Percentiles rank a stretch among this genome's conserved stretches.
Conservation (phyloP, 1,139 yeast species). For the Suhomyces taliae region DNA sequence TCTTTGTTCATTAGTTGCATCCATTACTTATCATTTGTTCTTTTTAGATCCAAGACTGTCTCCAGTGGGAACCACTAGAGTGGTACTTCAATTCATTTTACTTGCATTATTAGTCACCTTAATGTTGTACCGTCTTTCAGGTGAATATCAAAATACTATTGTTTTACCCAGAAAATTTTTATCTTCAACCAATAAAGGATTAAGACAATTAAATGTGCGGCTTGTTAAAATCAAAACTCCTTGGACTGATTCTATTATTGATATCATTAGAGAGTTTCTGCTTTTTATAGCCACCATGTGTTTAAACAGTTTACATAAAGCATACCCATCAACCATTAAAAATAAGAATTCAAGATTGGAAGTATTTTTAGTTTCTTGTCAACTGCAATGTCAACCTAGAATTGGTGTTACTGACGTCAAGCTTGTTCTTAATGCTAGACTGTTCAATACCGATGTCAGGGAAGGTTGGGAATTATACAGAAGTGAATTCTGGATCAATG, state of each 20-base stretch:
- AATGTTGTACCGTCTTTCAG: conserved; percentile 78
- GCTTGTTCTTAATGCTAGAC: conserved; percentile 75
- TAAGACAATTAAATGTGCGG: conserved; percentile 77
- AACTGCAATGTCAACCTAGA: conserved; percentile 49
- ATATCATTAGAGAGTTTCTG: conserved; percentile 40
- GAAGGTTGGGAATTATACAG: conserved; percentile 96
- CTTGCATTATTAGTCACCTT: conserved; percentile 71
- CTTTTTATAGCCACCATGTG: conserved; percentile 33
- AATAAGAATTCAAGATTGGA: conserved; percentile 40
- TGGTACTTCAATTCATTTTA: conserved; percentile 59
- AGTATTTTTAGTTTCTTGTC: conserved; percentile 42
- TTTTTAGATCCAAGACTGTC: conserved; percentile 23
- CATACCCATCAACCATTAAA: conserved; percentile 35
- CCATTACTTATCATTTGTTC: conserved; percentile 43
- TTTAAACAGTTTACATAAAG: conserved; percentile 30
- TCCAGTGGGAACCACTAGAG: conserved; percentile 36
- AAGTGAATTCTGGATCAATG: conserved; percentile 90
- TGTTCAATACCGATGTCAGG: conserved; percentile 76
- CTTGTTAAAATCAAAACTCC: conserved; percentile 69
- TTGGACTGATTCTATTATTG: conserved; percentile 52
- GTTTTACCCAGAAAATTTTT: conserved; percentile 78
- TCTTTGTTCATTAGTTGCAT: conserved; percentile 44
- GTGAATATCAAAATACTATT: conserved; percentile 84
- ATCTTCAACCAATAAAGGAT: conserved; percentile 79
- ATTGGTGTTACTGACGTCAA: conserved; percentile 57